A percentile compares a stretch with the other conserved stretches of the same genome.
Evolutionary conservation across 768 basidiomycete genomes (phyloP).

Genomic region (Chalciporus chontae): DNA sequence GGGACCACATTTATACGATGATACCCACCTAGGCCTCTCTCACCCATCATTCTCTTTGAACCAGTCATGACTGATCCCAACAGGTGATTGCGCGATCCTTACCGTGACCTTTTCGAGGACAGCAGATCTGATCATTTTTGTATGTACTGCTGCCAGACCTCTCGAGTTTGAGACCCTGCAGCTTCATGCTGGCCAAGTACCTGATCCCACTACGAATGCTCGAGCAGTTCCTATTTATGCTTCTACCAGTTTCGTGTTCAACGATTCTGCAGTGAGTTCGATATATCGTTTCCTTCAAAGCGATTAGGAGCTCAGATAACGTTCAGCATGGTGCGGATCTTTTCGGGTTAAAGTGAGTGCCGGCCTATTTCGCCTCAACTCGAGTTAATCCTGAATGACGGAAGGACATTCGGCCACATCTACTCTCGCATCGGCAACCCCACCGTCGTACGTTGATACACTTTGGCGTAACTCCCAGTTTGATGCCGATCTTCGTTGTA

Average conservation of each 20-base stretch:
- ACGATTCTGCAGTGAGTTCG: conserved; percentile 43
- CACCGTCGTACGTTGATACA: conserved; percentile 42
- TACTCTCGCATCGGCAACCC: conserved; percentile 58
- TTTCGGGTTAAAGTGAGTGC: conserved; percentile 39
- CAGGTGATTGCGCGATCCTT: conserved; percentile 10
- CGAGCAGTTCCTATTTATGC: conserved; percentile 65
- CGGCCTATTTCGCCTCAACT: background rate
- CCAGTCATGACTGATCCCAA: conserved; percentile 22
- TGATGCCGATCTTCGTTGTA: conserved; percentile 11
- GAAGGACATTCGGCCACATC: conserved; percentile 43
- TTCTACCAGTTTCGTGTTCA: conserved; percentile 53
- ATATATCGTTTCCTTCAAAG: background rate
- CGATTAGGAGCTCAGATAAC: conserved; percentile 3
- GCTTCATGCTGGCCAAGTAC: conserved; percentile 56
- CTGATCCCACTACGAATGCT: conserved; percentile 52
- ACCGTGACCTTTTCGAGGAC: background rate
- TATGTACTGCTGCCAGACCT: conserved; percentile 14
- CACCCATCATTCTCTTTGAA: background rate
- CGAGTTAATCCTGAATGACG: background rate
- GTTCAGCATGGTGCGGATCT: conserved; percentile 52
- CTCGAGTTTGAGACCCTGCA: conserved; percentile 62
- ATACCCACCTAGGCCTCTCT: background rate
- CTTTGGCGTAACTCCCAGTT: background rate
- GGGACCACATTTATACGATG: conserved; percentile 1
- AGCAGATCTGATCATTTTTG: background rate